Conservation (phyloP, 495 filamentous ascomycete species). For the Elaphomyces granulatus region DNA sequence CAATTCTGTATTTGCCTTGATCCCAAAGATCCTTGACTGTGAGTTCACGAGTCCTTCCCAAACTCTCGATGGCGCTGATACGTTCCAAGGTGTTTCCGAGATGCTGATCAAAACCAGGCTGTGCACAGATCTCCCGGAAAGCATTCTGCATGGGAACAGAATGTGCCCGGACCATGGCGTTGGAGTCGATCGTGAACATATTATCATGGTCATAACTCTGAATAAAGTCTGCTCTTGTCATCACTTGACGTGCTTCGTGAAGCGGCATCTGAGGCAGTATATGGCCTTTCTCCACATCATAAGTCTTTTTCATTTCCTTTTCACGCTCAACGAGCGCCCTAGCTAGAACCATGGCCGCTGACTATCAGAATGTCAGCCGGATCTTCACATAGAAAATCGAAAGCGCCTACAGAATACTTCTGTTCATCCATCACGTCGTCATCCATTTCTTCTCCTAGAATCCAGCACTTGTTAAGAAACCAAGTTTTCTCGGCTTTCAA, state of each 20-base stretch:
- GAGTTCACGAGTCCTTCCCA: slow-evolving; percentile 81
- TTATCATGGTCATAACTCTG: slow-evolving; percentile 84
- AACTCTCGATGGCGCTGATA: slow-evolving; percentile 79
- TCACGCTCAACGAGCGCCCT: slow-evolving; percentile 75
- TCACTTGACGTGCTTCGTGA: slow-evolving; percentile 74
- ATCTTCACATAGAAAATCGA: neutral
- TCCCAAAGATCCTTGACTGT: slow-evolving; percentile 75
- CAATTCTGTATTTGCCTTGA: slow-evolving; percentile 65
- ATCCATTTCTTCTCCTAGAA: slow-evolving; percentile 85
- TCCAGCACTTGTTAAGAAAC: slow-evolving; percentile 92
- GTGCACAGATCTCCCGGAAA: slow-evolving; percentile 62
- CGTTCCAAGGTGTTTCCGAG: slow-evolving; percentile 69
- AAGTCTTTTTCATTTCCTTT: slow-evolving; percentile 45
- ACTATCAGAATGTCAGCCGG: slow-evolving; percentile 27
- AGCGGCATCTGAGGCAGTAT: slow-evolving; percentile 69
- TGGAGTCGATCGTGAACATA: slow-evolving; percentile 84
- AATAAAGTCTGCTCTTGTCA: slow-evolving; percentile 94
- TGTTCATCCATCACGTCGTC: slow-evolving; percentile 98
- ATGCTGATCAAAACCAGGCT: slow-evolving; percentile 63
- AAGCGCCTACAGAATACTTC: slow-evolving; percentile 62
- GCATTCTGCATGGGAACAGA: slow-evolving; percentile 93
- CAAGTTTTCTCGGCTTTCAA: slow-evolving; percentile 74
- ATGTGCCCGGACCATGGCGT: slow-evolving; percentile 79
- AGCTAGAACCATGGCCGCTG: slow-evolving; percentile 87
- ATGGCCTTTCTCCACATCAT: slow-evolving; percentile 53